Evolutionary conservation across 2,329 filamentous ascomycete species (phyloP), one percentile per base, ranked within the genome.

Genomic region (Clarireedia sp.): DNA sequence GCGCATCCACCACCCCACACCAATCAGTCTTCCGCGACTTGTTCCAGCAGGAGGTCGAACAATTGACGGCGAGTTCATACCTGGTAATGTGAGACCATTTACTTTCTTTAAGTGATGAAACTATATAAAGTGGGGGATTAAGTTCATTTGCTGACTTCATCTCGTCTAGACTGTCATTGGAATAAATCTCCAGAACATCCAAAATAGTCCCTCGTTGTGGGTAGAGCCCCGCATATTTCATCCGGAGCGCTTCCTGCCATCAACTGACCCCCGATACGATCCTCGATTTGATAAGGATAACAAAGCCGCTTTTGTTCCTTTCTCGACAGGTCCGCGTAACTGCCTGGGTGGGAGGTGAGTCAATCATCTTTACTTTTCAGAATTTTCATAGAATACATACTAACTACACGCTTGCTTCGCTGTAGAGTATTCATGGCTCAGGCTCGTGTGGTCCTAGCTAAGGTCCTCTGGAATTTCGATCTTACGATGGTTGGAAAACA

Each of bases 1-100:
- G 12, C 40, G 57, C n/a, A 51, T 59, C 14, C 51, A 52, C 33
- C 58, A 57, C 7, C 58, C 58, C 1, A 54, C 45, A 21, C 51
- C 51, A 6, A 43, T 29, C 24, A 40, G 38, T 10, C 17, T 57
- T 2, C 52, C 51, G 17, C 21, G 58, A 16, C 21, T 41, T 17
- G 44, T 58, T 24, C 52, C 56, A 3, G 16, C 29, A 17, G 48
- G 26, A 14, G 52, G 52, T 47, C 47, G 36, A n/a, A 33, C 33
- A 9, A 38, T 58, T 16, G 45, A 19, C 16, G 56, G 56, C 17
- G 29, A 48, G 49, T 58, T 33, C 29, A 19, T 60, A 24, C 53
- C 56, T 21, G 53, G 41, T 12, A 50, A 49, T 23, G 50, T 48
- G 43, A 54, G 44, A 12, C 12, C 24, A 16, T 1, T 7, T 7